Percentiles rank a stretch among this genome's conserved stretches.
phyloP scores from a whole-genome alignment of 306 rosid genomes.

The Glycyrrhiza uralensis region DNA sequence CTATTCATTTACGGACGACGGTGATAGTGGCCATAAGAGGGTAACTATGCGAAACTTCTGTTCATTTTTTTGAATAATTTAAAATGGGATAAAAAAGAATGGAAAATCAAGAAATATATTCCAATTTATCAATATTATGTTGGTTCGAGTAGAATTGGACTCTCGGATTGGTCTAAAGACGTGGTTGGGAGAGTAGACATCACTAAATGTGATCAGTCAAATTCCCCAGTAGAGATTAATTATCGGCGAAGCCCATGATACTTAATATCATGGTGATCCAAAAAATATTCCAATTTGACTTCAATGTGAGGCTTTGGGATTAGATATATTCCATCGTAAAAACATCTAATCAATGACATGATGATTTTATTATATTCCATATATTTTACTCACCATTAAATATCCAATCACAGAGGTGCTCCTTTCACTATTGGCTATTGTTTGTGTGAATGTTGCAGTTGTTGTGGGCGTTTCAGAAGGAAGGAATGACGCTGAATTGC shows the following conservation, averaged over 20 bases:
- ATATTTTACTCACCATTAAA: not conserved
- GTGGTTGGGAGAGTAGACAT: too few species aligned
- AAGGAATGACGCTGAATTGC: slow-evolving; percentile 78
- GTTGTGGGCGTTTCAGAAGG: slow-evolving; percentile 89
- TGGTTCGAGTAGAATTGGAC: too few species aligned
- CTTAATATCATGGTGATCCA: too few species aligned
- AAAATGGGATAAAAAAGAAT: not conserved
- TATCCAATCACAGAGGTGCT: not conserved
- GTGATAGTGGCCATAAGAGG: slow-evolving; percentile 64
- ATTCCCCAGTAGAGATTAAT: too few species aligned
- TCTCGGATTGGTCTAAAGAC: too few species aligned
- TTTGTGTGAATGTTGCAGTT: slow-evolving; percentile 43
- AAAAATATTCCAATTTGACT: too few species aligned
- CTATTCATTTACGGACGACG: slow-evolving; percentile 69
- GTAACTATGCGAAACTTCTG: not conserved
- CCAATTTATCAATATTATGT: too few species aligned
- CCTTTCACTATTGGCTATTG: not conserved
- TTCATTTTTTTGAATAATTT: not conserved
- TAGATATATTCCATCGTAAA: not conserved
- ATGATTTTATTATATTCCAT: not conserved
- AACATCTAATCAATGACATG: not conserved
- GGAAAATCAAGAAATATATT: not conserved
- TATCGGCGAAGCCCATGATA: too few species aligned
- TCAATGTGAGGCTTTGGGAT: not conserved
- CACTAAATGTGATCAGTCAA: too few species aligned